A percentile compares a stretch with the other conserved stretches of the same genome.
These are phyloP conservation scores for Apiospora rasikravindrae DNA, from an alignment of 2,329 filamentous ascomycete genomes.

Conservation along the genomic window DNA sequence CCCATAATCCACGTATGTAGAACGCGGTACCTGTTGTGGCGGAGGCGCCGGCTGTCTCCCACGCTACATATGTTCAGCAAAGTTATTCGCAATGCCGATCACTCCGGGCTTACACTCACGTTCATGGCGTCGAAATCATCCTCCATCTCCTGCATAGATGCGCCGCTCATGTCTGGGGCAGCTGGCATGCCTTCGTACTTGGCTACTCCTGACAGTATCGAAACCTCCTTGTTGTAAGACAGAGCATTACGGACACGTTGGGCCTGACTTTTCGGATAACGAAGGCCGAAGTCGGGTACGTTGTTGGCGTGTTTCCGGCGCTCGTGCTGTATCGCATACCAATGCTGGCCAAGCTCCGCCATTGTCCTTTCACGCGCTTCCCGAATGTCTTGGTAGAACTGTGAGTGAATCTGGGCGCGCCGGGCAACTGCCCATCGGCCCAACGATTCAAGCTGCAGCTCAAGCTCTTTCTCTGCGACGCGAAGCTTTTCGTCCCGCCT, in stretches of 20 bases:
- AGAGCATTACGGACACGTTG: slow-evolving; percentile 85
- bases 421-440: slow-evolving; percentile 79
- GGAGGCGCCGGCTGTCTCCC: slow-evolving; percentile 43
- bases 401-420: slow-evolving; percentile 83
- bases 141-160: slow-evolving; percentile 75
- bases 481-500: slow-evolving; percentile 81
- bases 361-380: slow-evolving; percentile 82
- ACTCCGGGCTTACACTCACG: slow-evolving; percentile 51
- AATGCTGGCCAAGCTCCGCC: slow-evolving; percentile 82
- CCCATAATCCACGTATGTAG: slow-evolving; percentile 53
- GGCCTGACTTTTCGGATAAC: slow-evolving; percentile 76
- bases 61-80: slow-evolving; percentile 31
- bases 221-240: slow-evolving; percentile 94
- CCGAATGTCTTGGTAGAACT: slow-evolving; percentile 86
- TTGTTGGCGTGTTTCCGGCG: slow-evolving; percentile 79
- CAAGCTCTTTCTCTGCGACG: slow-evolving; percentile 74
- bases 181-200: slow-evolving; percentile 97
- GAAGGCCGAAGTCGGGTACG: slow-evolving; percentile 80
- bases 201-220: slow-evolving; percentile 84
- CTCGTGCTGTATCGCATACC: slow-evolving; percentile 92
- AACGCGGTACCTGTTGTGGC: slow-evolving; percentile 37
- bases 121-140: slow-evolving; percentile 90
- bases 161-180: slow-evolving; percentile 81
- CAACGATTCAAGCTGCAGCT: slow-evolving; percentile 75
- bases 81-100: background rate